Conservation (phyloP, 2,329 filamentous ascomycete species). For the Hypoxylon sp. region DNA sequence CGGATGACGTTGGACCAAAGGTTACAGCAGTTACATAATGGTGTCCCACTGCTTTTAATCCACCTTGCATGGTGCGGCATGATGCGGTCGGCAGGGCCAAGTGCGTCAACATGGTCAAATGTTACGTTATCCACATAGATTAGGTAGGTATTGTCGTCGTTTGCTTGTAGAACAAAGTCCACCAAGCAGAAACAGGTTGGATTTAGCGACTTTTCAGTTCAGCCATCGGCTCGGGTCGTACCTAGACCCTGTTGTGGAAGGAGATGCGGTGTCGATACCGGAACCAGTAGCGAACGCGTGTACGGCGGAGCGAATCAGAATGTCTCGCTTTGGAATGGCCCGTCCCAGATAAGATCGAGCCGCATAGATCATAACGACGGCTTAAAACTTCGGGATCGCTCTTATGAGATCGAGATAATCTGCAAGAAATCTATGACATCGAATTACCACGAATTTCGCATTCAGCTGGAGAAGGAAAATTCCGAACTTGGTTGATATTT, state of each 20-base stretch:
- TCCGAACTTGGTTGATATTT: neutral
- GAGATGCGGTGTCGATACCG: conserved; percentile 9
- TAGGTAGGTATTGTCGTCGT: too few species aligned
- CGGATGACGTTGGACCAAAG: neutral
- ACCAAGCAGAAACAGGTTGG: neutral
- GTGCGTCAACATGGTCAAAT: conserved; percentile 1
- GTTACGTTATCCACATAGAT: conserved; percentile 4
- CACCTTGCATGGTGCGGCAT: neutral
- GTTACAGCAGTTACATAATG: neutral
- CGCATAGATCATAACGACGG: neutral
- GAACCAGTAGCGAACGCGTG: neutral
- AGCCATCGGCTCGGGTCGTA: conserved; percentile 1
- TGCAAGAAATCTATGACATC: neutral
- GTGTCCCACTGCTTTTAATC: neutral
- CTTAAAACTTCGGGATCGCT: neutral
- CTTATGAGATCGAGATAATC: neutral
- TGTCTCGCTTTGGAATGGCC: neutral
- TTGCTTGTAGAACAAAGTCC: neutral
- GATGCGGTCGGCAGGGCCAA: neutral
- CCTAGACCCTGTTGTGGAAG: conserved; percentile 16
- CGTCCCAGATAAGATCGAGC: neutral
- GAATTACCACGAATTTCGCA: neutral
- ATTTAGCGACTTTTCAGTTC: neutral
- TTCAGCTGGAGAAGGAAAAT: neutral
- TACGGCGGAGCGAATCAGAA: conserved; percentile 11